Evolutionary conservation across 192 early-diverging fungal species (phyloP).

Genomic region (Ambispora gerdemannii): DNA sequence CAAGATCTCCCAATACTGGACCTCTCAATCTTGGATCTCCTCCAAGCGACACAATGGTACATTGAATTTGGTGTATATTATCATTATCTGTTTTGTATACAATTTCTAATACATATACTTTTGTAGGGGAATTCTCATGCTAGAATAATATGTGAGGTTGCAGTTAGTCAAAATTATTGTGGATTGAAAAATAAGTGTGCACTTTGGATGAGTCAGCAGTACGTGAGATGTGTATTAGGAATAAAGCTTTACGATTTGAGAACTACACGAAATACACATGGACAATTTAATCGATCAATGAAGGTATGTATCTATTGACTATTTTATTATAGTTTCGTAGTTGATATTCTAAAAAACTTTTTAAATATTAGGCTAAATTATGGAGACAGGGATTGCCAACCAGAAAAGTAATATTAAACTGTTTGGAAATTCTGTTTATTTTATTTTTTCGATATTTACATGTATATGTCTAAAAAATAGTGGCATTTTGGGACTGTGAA

Average conservation of each 20-base stretch:
- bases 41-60: conserved; percentile 17
- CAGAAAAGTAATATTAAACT: conserved; percentile 27
- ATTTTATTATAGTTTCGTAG: conserved; percentile 6
- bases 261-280: neutral
- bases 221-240: conserved; percentile 18
- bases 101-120: conserved; percentile 15
- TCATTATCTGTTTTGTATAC: conserved; percentile 17
- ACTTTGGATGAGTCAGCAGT: neutral
- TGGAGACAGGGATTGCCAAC: conserved; percentile 21
- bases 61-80: conserved; percentile 24
- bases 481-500: conserved; percentile 9
- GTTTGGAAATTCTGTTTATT: conserved; percentile 20
- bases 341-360: conserved; percentile 23
- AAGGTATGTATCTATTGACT: conserved; percentile 11
- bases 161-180: neutral
- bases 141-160: conserved; percentile 13
- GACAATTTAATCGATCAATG: neutral
- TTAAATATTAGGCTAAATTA: conserved; percentile 27
- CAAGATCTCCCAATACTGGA: neutral
- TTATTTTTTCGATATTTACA: conserved; percentile 25
- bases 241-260: conserved; percentile 19
- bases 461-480: conserved; percentile 17
- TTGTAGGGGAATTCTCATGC: conserved; percentile 18
- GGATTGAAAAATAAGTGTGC: conserved; percentile 7
- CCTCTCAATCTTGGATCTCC: conserved; percentile 20